Conservation (phyloP, 2,329 filamentous ascomycete genomes). For the Magnaporthiopsis rhizophila region DNA sequence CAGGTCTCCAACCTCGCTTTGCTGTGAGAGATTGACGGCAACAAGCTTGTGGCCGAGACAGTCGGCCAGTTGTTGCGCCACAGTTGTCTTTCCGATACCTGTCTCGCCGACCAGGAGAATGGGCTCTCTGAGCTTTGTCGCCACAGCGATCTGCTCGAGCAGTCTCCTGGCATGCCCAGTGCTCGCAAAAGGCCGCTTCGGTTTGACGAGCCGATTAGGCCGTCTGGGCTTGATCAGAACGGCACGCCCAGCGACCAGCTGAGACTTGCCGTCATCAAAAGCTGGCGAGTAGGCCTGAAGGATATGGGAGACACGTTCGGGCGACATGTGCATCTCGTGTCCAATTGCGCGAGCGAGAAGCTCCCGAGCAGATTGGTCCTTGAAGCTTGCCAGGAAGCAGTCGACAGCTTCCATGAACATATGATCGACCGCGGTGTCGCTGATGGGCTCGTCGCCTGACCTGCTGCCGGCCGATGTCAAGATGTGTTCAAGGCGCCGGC, state of each 20-base stretch:
- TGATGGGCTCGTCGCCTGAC: conserved; percentile 61
- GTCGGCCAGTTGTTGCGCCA: conserved; percentile 85
- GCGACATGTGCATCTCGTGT: conserved; percentile 78
- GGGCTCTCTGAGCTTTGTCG: conserved; percentile 78
- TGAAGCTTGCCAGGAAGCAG: conserved; percentile 79
- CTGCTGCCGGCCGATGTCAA: conserved; percentile 52
- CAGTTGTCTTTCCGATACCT: conserved; percentile 95
- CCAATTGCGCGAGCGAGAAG: conserved; percentile 64
- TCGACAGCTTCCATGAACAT: conserved; percentile 94
- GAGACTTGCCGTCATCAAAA: conserved; percentile 52
- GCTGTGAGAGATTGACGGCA: conserved; percentile 93
- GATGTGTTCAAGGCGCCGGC: conserved; percentile 62
- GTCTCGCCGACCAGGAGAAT: conserved; percentile 96
- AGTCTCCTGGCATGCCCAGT: conserved; percentile 78
- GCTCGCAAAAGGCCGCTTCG: conserved; percentile 69
- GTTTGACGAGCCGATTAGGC: conserved; percentile 40
- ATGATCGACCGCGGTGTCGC: conserved; percentile 64
- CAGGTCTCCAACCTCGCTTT: conserved; percentile 94
- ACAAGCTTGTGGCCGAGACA: conserved; percentile 79
- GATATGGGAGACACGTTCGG: conserved; percentile 72
- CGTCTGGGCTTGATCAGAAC: conserved; percentile 51
- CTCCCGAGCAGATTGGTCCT: conserved; percentile 52
- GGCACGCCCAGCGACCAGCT: conserved; percentile 59
- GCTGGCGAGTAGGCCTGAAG: conserved; percentile 64
- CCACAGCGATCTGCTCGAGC: conserved; percentile 80